A percentile compares a stretch with the other conserved stretches of the same genome.
phyloP scores from a whole-genome alignment of 75 land plant genomes.

The Chamaecyparis obtusa region DNA sequence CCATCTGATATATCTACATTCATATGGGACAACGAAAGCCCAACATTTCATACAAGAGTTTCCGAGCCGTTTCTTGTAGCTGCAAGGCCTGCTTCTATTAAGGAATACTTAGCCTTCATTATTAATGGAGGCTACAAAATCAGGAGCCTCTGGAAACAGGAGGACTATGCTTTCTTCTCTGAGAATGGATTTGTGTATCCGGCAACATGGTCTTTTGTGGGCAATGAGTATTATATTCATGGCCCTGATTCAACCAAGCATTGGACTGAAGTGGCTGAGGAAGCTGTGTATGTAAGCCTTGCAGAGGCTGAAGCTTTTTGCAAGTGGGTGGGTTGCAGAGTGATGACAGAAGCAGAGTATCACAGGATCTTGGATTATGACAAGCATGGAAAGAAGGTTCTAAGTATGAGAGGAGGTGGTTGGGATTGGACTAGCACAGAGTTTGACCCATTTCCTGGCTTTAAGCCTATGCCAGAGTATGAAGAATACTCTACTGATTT shows the following conservation, averaged over 20 bases:
- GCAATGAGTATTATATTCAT: slow-evolving; percentile 28
- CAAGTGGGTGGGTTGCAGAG: slow-evolving; percentile 27
- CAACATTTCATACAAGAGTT: too few relatives aligned
- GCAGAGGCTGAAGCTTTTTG: slow-evolving; percentile 45
- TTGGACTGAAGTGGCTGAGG: slow-evolving; percentile 26
- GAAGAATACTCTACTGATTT: slow-evolving; percentile 42
- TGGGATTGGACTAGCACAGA: slow-evolving; percentile 43
- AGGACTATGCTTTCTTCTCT: slow-evolving; percentile 23
- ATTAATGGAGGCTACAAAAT: slow-evolving; percentile 26
- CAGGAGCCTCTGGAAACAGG: slow-evolving; percentile 20
- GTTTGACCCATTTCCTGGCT: slow-evolving; percentile 38
- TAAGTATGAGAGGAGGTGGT: slow-evolving; percentile 22
- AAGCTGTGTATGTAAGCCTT: slow-evolving; percentile 42
- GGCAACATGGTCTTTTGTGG: slow-evolving; percentile 35
- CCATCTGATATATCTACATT: too few relatives aligned
- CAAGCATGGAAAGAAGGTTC: slow-evolving; percentile 4
- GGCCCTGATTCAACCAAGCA: slow-evolving; percentile 4
- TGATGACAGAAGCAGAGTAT: slow-evolving; percentile 45
- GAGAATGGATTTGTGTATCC: slow-evolving; percentile 16
- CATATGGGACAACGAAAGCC: too few relatives aligned
- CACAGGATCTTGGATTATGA: slow-evolving; percentile 17
- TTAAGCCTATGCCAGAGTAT: slow-evolving; percentile 30
- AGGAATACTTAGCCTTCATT: too few relatives aligned
- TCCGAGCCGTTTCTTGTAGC: too few relatives aligned
- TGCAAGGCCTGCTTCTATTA: too few relatives aligned